Evolutionary conservation across 805 yeast species (phyloP).

Genomic region (Metschnikowia reukaufii): DNA sequence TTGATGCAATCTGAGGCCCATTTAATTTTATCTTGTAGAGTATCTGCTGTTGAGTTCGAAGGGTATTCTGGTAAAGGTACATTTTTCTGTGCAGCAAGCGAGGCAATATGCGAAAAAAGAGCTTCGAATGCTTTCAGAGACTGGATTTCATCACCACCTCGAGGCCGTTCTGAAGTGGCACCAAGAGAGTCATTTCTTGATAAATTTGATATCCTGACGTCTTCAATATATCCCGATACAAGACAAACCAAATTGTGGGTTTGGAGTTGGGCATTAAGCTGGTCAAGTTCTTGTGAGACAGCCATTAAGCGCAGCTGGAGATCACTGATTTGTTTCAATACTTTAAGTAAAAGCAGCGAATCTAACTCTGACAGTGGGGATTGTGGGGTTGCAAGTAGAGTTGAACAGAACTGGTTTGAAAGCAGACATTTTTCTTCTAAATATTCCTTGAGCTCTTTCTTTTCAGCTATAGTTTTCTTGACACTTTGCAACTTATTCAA

Average conservation of each 20-base stretch:
- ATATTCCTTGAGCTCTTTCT: conserved; percentile 31
- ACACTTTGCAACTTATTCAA: conserved; percentile 27
- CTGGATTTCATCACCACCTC: not conserved
- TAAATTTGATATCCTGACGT: conserved; percentile 27
- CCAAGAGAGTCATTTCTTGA: conserved; percentile 10
- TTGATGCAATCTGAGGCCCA: conserved; percentile 46
- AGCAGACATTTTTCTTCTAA: conserved; percentile 31
- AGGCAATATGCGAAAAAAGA: conserved; percentile 47
- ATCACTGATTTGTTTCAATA: conserved; percentile 32
- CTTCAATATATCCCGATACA: conserved; percentile 49
- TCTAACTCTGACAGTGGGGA: conserved; percentile 27
- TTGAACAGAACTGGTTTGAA: conserved; percentile 35
- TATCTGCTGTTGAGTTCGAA: conserved; percentile 15
- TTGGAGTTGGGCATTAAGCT: conserved; percentile 27
- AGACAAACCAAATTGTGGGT: conserved; percentile 47
- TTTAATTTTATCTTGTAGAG: conserved; percentile 25
- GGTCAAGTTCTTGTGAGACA: conserved; percentile 30
- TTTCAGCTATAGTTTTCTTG: conserved; percentile 31
- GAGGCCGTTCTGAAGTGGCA: not conserved
- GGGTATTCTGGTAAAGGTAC: conserved; percentile 37
- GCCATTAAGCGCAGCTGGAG: conserved; percentile 32
- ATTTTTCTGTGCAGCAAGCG: conserved; percentile 45
- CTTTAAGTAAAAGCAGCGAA: conserved; percentile 27
- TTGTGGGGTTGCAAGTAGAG: conserved; percentile 23
- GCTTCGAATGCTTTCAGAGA: conserved; percentile 37